Conservation (phyloP, 148 eudicot species). For the Rhododendron henanense region DNA sequence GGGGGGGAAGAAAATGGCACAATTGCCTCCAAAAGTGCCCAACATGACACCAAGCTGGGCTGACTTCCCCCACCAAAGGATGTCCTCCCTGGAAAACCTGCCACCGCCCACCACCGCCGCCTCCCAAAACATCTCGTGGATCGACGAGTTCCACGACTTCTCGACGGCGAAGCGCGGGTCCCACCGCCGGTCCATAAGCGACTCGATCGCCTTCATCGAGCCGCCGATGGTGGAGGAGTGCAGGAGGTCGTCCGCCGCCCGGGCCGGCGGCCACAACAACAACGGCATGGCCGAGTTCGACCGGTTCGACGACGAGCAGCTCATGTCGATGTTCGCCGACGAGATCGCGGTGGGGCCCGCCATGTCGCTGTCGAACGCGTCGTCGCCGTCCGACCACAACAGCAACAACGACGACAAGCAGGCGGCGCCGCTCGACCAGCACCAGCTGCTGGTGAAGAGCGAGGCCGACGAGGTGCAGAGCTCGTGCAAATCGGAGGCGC, state of each 20-base stretch:
- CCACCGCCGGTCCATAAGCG: conserved; percentile 62
- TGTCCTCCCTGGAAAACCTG: conserved; percentile 27
- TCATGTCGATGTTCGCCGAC: conserved; percentile 76
- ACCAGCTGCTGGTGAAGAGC: conserved; percentile 9
- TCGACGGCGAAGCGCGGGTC: conserved; percentile 56
- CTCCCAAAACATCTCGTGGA: conserved; percentile 42
- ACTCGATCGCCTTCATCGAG: conserved; percentile 66
- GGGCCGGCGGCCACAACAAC: background rate
- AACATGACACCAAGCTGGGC: conserved; percentile 45
- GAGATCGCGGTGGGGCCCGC: conserved; percentile 34
- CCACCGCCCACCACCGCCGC: conserved; percentile 8
- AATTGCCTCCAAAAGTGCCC: conserved; percentile 78
- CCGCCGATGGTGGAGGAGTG: conserved; percentile 32
- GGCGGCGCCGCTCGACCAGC: background rate
- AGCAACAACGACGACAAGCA: conserved; percentile 43
- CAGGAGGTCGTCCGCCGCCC: conserved; percentile 16
- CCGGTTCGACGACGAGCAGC: conserved; percentile 74
- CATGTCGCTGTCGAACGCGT: conserved; percentile 46
- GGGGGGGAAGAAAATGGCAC: conserved; percentile 45
- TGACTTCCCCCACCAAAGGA: conserved; percentile 37
- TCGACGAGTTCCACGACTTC: conserved; percentile 77
- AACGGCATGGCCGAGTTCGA: conserved; percentile 36
- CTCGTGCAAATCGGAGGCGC: conserved; percentile 23
- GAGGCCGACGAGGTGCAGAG: conserved; percentile 50
- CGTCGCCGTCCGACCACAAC: conserved; percentile 73